Percentiles rank a stretch among this genome's conserved stretches.
phyloP scores from a whole-genome alignment of 1,139 yeast genomes.

The Kodamaea ohmeri region DNA sequence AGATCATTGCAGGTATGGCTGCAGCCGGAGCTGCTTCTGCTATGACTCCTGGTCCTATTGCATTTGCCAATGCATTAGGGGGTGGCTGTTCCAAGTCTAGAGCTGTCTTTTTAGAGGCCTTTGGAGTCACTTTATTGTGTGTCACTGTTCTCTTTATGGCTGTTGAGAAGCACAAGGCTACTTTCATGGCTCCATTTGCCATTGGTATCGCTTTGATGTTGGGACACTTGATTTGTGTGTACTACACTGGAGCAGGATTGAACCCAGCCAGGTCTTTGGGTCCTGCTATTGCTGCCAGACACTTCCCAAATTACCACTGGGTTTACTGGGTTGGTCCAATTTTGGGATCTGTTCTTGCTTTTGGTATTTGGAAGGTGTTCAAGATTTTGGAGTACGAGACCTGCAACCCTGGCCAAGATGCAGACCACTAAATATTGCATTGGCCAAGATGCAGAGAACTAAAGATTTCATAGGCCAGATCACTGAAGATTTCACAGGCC shows the following conservation, averaged over 20 bases:
- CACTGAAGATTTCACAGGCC: no score
- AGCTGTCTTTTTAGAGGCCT: slow-evolving; percentile 81
- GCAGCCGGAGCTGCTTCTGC: slow-evolving; percentile 91
- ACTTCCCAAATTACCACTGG: slow-evolving; percentile 86
- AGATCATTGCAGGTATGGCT: slow-evolving; percentile 83
- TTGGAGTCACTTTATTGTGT: slow-evolving; percentile 73
- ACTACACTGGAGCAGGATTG: slow-evolving; percentile 88
- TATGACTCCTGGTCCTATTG: slow-evolving; percentile 79
- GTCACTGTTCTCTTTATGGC: slow-evolving; percentile 79
- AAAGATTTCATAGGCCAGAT: neutral
- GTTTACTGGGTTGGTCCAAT: slow-evolving; percentile 90
- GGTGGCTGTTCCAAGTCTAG: slow-evolving; percentile 70
- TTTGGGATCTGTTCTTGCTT: slow-evolving; percentile 66
- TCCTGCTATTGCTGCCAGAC: slow-evolving; percentile 68
- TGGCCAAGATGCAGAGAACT: no score
- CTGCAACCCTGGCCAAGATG: slow-evolving; percentile 70
- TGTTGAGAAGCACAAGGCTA: slow-evolving; percentile 76
- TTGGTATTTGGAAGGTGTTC: slow-evolving; percentile 64
- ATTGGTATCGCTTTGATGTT: slow-evolving; percentile 81
- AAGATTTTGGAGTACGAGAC: slow-evolving; percentile 68
- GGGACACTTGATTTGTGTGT: slow-evolving; percentile 79
- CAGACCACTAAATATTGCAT: slow-evolving; percentile 20
- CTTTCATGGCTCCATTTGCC: slow-evolving; percentile 77
- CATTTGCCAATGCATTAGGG: slow-evolving; percentile 71
- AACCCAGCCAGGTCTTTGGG: slow-evolving; percentile 92